phyloP scores from a whole-genome alignment of 2,329 filamentous ascomycete species.

The Cladosporium sp. region DNA sequence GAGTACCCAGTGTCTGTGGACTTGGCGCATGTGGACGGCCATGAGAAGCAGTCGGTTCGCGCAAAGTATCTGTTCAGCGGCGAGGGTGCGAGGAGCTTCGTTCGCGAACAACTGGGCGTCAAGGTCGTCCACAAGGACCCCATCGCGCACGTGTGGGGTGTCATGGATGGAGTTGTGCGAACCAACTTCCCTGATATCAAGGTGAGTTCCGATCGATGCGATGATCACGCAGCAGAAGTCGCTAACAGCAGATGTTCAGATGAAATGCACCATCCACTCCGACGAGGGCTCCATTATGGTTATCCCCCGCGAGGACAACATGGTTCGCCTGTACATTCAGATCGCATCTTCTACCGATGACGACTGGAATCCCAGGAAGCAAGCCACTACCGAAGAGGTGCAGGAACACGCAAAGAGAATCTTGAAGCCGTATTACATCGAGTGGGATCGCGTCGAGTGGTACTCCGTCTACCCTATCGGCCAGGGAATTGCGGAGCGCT shows the following conservation, averaged over 20 bases:
- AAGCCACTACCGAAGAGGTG: constrained; percentile 55
- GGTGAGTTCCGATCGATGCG: constrained; percentile 33
- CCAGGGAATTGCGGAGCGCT: constrained; percentile 61
- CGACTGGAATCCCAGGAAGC: constrained; percentile 59
- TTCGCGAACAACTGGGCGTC: constrained; percentile 62
- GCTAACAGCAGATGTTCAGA: constrained; percentile 35
- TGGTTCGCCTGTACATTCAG: constrained; percentile 55
- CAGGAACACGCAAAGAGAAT: constrained; percentile 56
- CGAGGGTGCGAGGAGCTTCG: constrained; percentile 58
- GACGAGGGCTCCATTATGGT: constrained; percentile 62
- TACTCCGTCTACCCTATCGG: constrained; percentile 64
- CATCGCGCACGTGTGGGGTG: constrained; percentile 62
- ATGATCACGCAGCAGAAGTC: background rate
- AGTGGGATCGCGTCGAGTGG: constrained; percentile 64
- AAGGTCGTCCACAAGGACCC: constrained; percentile 61
- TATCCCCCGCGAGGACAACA: constrained; percentile 52
- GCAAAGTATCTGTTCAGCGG: constrained; percentile 62
- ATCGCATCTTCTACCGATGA: constrained; percentile 59
- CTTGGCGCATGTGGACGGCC: constrained; percentile 72
- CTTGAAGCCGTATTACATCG: constrained; percentile 55
- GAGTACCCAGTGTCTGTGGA: constrained; percentile 78
- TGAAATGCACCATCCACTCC: constrained; percentile 65
- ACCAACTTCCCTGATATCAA: constrained; percentile 62
- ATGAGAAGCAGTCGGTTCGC: constrained; percentile 60
- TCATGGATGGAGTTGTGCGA: constrained; percentile 62